Base-by-base conservation (phyloP, 257 asterid genomes). In the Solanum lycopersicoides region DNA sequence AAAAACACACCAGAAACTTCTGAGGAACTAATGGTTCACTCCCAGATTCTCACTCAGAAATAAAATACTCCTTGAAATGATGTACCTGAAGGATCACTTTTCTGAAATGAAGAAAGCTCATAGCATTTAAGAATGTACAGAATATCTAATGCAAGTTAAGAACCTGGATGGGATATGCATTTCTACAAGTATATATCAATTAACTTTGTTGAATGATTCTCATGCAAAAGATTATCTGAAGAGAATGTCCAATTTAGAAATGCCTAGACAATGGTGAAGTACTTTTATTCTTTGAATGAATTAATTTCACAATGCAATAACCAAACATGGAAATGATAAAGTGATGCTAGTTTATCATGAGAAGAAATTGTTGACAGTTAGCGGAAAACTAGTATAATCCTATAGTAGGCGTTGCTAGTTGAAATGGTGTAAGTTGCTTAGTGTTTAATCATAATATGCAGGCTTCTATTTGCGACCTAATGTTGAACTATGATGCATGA, bases 71-170 rank as follows among this genome's bases (percentile, higher is more conserved):
- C 47, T 73, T 73, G 50, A 73, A 73, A 73, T 37, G 30, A 20
- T 73, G 82, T 20, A 73, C 47, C 82, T 73, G 14, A 73, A 73
- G 2, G 82, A 73, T 73, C 82, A 35, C 30, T 42, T 73, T 72
- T 20, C 32, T 37, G 30, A 73, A 73, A 73, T 20, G 50, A 73
- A 73, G 82, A 73, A 73, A 37, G 59, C 93, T 91, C 77, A 44
- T 73, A 73, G 30, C 50, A 39, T 74, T 37, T 37, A 74, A 21
- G 82, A 74, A 74, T 74, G 53, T 32, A 74, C 53, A 39, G 53
- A 74, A 72, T 72, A 35, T 39, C 32, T 74, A 74, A 74, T 74
- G 53, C 20, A 37, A 37, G 20, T 74, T 39, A 74, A 74, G 53
- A 74, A 74, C 32, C 11, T 74, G 32, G 32, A 74, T 74, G 32